Base-by-base conservation (phyloP, 495 filamentous ascomycete genomes). In the Annulohypoxylon nitens region DNA sequence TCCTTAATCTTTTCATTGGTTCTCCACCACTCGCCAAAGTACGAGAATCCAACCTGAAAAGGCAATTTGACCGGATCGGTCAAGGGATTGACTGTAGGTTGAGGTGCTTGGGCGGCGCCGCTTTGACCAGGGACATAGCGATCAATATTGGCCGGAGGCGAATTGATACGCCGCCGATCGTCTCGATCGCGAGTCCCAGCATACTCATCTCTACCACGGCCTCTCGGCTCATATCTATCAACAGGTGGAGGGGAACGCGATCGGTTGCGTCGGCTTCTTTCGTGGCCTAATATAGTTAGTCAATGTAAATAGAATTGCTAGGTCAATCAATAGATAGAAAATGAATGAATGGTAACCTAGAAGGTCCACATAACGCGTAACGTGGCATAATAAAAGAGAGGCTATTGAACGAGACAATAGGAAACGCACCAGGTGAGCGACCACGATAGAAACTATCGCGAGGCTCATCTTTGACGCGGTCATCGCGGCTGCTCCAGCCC, bases 21-120 rank as follows among this genome's bases (percentile, higher is more conserved):
- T 64, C 94, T 86, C 94, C 95, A 98, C 96, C 96, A 99, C 80
- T 98, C 97, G 6, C 93, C 92, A 77, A 97, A 99, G 81, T 91
- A 98, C 25, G 92, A 97, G 82, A 98, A 98, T 0, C 96, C 95
- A 55, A 97, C 96, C 79, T 98, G 95, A 71, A 92, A 97, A 12
- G 97, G 92, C 9, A 98, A 85, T 57, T 88, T 91, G 61, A 94
- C 84, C 6, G 96, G 96, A 73, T 98, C 93, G 14, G 90, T 86
- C 37, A 97, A 79, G 3, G 92, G 93, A 74, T 97, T 97, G 3
- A 83, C 82, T 7, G 87, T 82, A n/a, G 91, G 80, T 9, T 84
- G 81, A 12, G 91, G 87, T 16, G 81, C 74, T 25, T 70, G 69
- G 39, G 86, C 85, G 33, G 83, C 75, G 62, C 92, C 77, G 59